A percentile compares a stretch with the other conserved stretches of the same genome.
These are phyloP conservation scores for Rosa rugosa DNA, from an alignment of 306 rosid genomes.

Conservation along the genomic window DNA sequence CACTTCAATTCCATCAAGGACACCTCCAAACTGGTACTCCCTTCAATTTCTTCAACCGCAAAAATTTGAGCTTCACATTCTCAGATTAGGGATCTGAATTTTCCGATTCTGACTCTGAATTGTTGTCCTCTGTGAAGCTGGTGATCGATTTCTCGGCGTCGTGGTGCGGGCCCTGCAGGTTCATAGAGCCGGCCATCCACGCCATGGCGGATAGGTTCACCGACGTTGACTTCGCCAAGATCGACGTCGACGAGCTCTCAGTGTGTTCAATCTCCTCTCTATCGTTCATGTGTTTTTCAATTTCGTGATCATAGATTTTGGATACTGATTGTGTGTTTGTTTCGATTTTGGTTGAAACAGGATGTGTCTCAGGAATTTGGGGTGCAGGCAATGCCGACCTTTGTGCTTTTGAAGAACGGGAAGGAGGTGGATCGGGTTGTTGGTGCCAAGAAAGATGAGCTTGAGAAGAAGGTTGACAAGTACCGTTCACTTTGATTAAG, in stretches of 20 bases:
- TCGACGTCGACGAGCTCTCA: constrained; percentile 86
- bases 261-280: constrained; percentile 27
- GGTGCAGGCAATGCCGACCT: constrained; percentile 91
- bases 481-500: neutral
- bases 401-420: constrained; percentile 71
- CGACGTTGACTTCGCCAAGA: constrained; percentile 70
- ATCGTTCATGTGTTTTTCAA: too few species aligned
- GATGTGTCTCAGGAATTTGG: constrained; percentile 64
- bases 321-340: neutral
- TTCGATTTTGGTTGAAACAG: constrained; percentile 26
- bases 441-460: constrained; percentile 81
- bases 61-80: neutral
- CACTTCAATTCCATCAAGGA: constrained; percentile 53
- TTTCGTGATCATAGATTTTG: too few species aligned
- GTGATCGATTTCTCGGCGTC: constrained; percentile 92
- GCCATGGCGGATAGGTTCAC: constrained; percentile 51
- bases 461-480: constrained; percentile 55
- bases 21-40: constrained; percentile 49
- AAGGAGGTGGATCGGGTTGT: constrained; percentile 60
- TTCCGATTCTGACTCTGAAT: neutral
- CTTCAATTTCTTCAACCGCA: neutral
- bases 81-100: constrained; percentile 9
- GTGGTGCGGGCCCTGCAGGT: constrained; percentile 96
- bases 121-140: constrained; percentile 25
- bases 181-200: constrained; percentile 66